phyloP scores from a whole-genome alignment of 139 green algal species.

The Volvox africanus region DNA sequence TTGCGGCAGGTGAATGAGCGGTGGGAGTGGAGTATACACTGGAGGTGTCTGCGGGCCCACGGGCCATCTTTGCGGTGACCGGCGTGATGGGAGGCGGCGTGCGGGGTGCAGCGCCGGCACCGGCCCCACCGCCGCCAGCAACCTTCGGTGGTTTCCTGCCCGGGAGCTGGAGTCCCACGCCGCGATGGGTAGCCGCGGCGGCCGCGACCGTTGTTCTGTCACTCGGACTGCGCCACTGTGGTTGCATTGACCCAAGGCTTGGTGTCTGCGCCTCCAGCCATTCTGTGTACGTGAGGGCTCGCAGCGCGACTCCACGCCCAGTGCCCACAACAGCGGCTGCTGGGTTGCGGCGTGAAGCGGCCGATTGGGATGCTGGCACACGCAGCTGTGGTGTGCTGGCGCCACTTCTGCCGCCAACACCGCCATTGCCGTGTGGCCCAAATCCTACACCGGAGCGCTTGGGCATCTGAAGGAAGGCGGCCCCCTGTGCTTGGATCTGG shows the following conservation, averaged over 20 bases:
- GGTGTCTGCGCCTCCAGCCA: neutral
- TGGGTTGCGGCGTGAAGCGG: too few relatives aligned
- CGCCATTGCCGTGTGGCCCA: too few relatives aligned
- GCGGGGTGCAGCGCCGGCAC: neutral
- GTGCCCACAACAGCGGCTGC: neutral
- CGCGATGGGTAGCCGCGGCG: neutral
- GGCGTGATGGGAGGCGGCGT: constrained; percentile 1
- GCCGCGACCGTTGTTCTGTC: neutral
- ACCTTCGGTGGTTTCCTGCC: neutral
- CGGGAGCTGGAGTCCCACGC: neutral
- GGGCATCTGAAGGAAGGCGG: too few relatives aligned
- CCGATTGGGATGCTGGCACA: too few relatives aligned
- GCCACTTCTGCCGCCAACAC: too few relatives aligned
- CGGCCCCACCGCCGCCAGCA: neutral
- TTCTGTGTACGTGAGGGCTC: neutral
- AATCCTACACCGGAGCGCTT: too few relatives aligned
- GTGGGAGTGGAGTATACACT: neutral
- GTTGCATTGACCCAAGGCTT: neutral
- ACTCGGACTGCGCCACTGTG: neutral
- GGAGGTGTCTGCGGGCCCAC: neutral
- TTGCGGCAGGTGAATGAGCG: neutral
- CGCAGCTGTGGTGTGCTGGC: too few relatives aligned
- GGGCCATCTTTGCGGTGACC: neutral
- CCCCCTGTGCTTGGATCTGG: too few relatives aligned
- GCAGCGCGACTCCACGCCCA: neutral